Percentiles rank a stretch among this genome's conserved stretches.
Conservation (phyloP, 345 rosid species). For the Arabidopsis thaliana region TAIR10.1 NC_003074.8:20780501-20781000, state of each 20-base stretch:
- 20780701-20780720: conserved; percentile 26
- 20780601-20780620: conserved; percentile 31
- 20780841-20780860: conserved; percentile 86
- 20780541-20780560: conserved; percentile 84
- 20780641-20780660: conserved; percentile 50
- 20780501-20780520: conserved; percentile 71
- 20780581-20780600: conserved; percentile 52
- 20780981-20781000: conserved; percentile 78
- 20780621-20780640: conserved; percentile 24
- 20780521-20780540: conserved; percentile 78
- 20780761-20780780: conserved; percentile 41
- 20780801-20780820: conserved; percentile 78
- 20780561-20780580: conserved; percentile 77
- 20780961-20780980: conserved; percentile 96
- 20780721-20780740: conserved; percentile 31
- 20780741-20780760: conserved; percentile 34
- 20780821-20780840: conserved; percentile 84
- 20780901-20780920: conserved; percentile 85
- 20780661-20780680: conserved; percentile 21
- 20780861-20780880: conserved; percentile 74
- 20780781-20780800: conserved; percentile 42
- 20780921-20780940: conserved; percentile 88
- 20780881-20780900: conserved; percentile 88
- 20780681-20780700: conserved; percentile 44
- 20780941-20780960: conserved; percentile 87